Evolutionary conservation across 805 yeast genomes (phyloP).

Genomic region (Alloascoidea africana): DNA sequence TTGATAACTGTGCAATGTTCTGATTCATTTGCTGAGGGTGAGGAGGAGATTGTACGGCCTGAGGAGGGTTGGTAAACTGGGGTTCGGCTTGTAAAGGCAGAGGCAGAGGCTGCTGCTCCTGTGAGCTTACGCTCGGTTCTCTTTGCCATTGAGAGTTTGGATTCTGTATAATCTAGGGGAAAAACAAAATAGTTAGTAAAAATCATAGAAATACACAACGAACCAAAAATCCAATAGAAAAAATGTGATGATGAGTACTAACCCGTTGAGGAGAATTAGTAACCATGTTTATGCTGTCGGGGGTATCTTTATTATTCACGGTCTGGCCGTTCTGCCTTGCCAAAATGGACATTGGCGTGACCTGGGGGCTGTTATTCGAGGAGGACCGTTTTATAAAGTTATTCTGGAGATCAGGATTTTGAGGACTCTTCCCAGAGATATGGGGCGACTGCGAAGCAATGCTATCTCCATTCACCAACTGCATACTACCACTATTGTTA

Average conservation of each 20-base stretch:
- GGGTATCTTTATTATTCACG: not conserved
- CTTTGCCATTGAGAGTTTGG: too few relatives aligned
- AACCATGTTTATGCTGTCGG: too few relatives aligned
- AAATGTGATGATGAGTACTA: too few relatives aligned
- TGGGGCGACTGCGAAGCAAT: not conserved
- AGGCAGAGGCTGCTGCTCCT: too few relatives aligned
- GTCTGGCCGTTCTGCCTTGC: not conserved
- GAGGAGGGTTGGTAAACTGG: too few relatives aligned
- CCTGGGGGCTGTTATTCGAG: not conserved
- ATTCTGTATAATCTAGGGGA: too few relatives aligned
- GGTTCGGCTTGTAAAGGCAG: too few relatives aligned
- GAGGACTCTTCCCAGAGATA: not conserved
- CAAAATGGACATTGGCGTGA: not conserved
- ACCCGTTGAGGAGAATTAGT: too few relatives aligned
- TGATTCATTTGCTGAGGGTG: not conserved
- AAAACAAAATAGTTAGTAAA: too few relatives aligned
- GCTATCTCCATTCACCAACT: not conserved
- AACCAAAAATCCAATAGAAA: too few relatives aligned
- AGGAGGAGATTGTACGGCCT: not conserved
- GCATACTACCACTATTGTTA: not conserved
- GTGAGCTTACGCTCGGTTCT: too few relatives aligned
- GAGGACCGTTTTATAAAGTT: not conserved
- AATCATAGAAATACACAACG: too few relatives aligned
- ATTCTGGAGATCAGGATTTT: not conserved
- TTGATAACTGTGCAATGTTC: not conserved